phyloP scores from a whole-genome alignment of 805 yeast genomes.

The Spathaspora girioi region DNA sequence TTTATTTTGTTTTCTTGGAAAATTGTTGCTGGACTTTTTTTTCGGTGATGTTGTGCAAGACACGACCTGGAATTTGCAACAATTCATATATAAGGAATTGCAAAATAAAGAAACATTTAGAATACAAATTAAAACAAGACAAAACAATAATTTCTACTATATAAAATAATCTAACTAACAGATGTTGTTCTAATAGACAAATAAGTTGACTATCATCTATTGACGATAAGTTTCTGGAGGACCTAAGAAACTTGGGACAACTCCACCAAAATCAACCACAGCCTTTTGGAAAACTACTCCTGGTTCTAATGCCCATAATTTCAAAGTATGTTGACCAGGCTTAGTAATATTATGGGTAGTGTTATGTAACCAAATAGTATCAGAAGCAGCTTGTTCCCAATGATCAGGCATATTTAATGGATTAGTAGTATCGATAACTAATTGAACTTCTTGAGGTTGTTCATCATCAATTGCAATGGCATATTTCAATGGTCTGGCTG shows the following conservation, averaged over 20 bases:
- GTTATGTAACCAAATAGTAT: constrained; percentile 11
- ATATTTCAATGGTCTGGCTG: constrained; percentile 15
- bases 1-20: not conserved
- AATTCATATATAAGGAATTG: too few species aligned
- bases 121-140: not conserved
- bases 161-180: not conserved
- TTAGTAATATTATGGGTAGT: constrained; percentile 11
- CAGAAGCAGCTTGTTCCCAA: constrained; percentile 13
- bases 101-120: not conserved
- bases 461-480: constrained; percentile 20
- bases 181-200: too few species aligned
- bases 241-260: constrained; percentile 11
- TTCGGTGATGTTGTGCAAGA: not conserved
- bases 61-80: not conserved
- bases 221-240: constrained; percentile 15
- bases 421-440: constrained; percentile 11
- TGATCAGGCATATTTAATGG: constrained; percentile 13
- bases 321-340: constrained; percentile 12
- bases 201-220: not conserved
- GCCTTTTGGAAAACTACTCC: constrained; percentile 12
- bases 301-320: constrained; percentile 14
- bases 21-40: not conserved
- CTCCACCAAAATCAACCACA: constrained; percentile 16
- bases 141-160: not conserved
- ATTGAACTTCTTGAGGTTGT: constrained; percentile 13